A percentile compares a stretch with the other conserved stretches of the same genome.
These are phyloP conservation scores for Pseudocercospora cruenta DNA, from an alignment of 2,329 filamentous ascomycete species.

Conservation along the genomic window DNA sequence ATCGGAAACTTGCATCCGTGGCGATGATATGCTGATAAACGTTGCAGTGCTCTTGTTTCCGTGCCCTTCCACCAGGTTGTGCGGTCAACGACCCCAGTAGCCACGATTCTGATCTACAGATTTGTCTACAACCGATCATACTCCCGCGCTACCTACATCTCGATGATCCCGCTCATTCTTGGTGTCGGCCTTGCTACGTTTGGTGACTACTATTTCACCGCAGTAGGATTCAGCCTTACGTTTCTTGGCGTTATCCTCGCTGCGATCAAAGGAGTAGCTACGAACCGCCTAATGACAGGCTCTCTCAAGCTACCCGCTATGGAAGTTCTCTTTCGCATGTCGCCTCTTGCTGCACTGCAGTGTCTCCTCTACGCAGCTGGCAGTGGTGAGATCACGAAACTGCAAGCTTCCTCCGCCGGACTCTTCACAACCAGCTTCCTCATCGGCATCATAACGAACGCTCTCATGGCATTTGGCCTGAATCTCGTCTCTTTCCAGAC, in stretches of 20 bases:
- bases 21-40: not conserved
- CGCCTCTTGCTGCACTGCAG: constrained; percentile 27
- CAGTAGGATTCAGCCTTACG: constrained; percentile 49
- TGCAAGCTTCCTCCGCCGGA: constrained; percentile 29
- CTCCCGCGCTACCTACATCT: constrained; percentile 60
- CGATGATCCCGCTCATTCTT: constrained; percentile 63
- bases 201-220: constrained; percentile 66
- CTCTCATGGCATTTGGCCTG: constrained; percentile 40
- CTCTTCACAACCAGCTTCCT: constrained; percentile 30
- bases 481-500: constrained; percentile 45
- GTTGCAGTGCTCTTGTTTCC: constrained; percentile 50
- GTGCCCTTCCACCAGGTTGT: constrained; percentile 69
- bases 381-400: constrained; percentile 44
- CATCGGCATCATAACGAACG: constrained; percentile 38
- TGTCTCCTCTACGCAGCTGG: constrained; percentile 27
- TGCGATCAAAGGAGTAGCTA: constrained; percentile 62
- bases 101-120: constrained; percentile 65
- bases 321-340: constrained; percentile 58
- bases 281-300: constrained; percentile 68
- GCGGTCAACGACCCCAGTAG: constrained; percentile 64
- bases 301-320: constrained; percentile 60
- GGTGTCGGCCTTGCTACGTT: constrained; percentile 64
- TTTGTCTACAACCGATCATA: constrained; percentile 62
- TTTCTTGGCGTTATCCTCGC: constrained; percentile 45
- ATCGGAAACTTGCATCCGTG: not conserved